Conservation (phyloP, 495 filamentous ascomycete genomes). For the Lasiosphaeria ovina region DNA sequence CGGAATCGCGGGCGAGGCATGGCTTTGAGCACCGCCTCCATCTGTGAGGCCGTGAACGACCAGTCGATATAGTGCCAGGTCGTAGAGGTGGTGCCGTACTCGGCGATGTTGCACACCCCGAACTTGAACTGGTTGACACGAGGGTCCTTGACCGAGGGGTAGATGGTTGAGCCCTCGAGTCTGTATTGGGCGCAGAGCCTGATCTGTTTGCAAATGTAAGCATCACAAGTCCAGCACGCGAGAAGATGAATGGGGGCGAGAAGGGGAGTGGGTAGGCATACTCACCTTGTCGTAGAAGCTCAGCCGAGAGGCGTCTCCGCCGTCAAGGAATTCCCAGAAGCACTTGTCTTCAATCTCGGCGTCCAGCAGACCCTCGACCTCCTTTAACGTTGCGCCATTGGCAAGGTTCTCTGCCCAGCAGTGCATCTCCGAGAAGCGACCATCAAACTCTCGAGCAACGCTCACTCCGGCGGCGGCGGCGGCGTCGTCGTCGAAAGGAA, state of each 20-base stretch:
- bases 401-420: background rate
- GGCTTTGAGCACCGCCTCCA: slow-evolving; percentile 9
- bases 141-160: background rate
- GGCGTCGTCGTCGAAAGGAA: slow-evolving; percentile 13
- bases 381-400: background rate
- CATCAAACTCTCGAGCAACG: background rate
- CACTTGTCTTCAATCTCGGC: slow-evolving; percentile 20
- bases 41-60: background rate
- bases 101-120: slow-evolving; percentile 6
- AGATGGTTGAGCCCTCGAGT: background rate
- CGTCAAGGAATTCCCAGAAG: slow-evolving; percentile 5
- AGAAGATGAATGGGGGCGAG: no score
- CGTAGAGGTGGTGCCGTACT: slow-evolving; percentile 8
- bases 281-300: background rate
- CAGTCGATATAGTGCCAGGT: slow-evolving; percentile 6
- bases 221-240: no score
- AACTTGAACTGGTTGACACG: slow-evolving; percentile 16
- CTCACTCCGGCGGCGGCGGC: no score
- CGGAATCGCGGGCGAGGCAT: slow-evolving; percentile 1
- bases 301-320: background rate
- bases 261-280: background rate
- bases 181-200: slow-evolving; percentile 16
- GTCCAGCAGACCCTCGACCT: slow-evolving; percentile 17
- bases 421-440: slow-evolving; percentile 5
- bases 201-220: slow-evolving; percentile 11